Evolutionary conservation across 805 yeast genomes (phyloP).

Genomic region (Suhomyces prunicola): DNA sequence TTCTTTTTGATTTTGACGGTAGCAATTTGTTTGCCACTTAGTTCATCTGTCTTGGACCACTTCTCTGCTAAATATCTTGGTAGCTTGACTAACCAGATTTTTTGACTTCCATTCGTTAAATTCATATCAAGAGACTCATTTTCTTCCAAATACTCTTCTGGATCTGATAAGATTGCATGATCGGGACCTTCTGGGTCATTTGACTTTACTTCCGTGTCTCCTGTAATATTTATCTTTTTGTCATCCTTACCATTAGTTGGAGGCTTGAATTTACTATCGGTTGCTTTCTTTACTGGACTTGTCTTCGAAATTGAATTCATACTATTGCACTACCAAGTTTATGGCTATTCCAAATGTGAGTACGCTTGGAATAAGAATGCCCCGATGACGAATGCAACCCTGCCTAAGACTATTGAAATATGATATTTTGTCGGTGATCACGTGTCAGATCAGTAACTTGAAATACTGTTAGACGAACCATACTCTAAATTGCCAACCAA

Average conservation of each 20-base stretch:
- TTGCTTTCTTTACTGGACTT: constrained; percentile 11
- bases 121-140: constrained; percentile 80
- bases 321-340: background rate
- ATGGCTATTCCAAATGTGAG: background rate
- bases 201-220: constrained; percentile 1
- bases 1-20: constrained; percentile 69
- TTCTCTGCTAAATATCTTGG: constrained; percentile 82
- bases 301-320: constrained; percentile 10
- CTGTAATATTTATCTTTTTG: background rate
- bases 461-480: background rate
- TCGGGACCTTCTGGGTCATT: constrained; percentile 15
- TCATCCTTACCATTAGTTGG: constrained; percentile 1
- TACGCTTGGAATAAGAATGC: background rate
- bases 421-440: background rate
- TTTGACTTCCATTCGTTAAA: constrained; percentile 55
- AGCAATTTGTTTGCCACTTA: constrained; percentile 76
- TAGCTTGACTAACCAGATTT: constrained; percentile 88
- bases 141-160: constrained; percentile 45
- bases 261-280: background rate
- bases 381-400: background rate
- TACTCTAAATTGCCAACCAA: background rate
- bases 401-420: too few relatives aligned
- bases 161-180: constrained; percentile 39
- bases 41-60: constrained; percentile 62
- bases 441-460: background rate